Percentiles rank a stretch among this genome's conserved stretches.
Evolutionary conservation across 345 rosid genomes (phyloP).

Genomic region (Citrus medica): DNA sequence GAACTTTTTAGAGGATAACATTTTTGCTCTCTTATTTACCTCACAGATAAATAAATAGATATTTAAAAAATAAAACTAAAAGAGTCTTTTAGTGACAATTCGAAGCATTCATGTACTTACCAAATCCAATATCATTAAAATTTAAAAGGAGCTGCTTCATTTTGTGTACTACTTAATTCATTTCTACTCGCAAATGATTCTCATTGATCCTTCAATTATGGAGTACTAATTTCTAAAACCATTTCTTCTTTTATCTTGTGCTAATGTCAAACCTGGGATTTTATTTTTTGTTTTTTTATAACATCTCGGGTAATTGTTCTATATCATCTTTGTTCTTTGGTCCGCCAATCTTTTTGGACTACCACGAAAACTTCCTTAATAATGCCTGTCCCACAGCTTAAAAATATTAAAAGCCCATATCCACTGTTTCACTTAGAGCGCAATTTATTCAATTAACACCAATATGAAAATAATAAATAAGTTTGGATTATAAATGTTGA

Average conservation of each 20-base stretch:
- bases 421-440: too few species aligned
- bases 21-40: too few species aligned
- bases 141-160: background rate
- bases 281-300: background rate
- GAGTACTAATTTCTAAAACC: background rate
- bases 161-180: too few species aligned
- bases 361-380: background rate
- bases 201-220: background rate
- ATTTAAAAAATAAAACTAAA: too few species aligned
- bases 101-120: background rate
- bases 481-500: too few species aligned
- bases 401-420: background rate
- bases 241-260: background rate
- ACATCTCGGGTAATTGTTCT: background rate
- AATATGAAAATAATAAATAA: too few species aligned
- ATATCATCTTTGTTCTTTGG: background rate
- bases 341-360: background rate
- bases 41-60: too few species aligned
- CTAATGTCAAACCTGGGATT: background rate
- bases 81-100: too few species aligned
- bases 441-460: too few species aligned
- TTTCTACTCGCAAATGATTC: background rate
- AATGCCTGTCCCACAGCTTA: background rate
- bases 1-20: too few species aligned
- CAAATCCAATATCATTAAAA: background rate